phyloP scores from a whole-genome alignment of 106 monocot genomes.

The Narthecium ossifragum region DNA sequence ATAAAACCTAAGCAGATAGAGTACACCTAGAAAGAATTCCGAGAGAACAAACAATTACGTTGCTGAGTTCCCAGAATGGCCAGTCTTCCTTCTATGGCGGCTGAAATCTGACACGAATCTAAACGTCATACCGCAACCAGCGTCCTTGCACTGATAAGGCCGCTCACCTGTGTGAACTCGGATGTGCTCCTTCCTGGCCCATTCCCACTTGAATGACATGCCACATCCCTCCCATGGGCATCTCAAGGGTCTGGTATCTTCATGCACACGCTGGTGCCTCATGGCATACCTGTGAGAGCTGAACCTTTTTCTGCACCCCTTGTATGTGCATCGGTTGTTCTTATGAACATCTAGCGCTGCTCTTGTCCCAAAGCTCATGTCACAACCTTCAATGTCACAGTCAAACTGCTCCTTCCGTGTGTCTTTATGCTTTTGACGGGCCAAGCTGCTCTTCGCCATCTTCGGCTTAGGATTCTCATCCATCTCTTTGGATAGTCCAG shows the following conservation, averaged over 20 bases:
- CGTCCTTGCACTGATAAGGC: constrained; percentile 45
- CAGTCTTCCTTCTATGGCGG: constrained; percentile 56
- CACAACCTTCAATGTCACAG: constrained; percentile 40
- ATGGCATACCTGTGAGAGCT: constrained; percentile 28
- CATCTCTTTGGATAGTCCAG: background rate
- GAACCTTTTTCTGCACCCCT: constrained; percentile 51
- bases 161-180: constrained; percentile 57
- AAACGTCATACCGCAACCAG: constrained; percentile 54
- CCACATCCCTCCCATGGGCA: constrained; percentile 51
- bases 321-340: constrained; percentile 29
- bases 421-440: too few species aligned
- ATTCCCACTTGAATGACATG: constrained; percentile 72
- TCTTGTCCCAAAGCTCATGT: constrained; percentile 29
- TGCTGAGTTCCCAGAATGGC: constrained; percentile 20
- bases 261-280: constrained; percentile 42
- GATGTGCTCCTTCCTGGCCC: constrained; percentile 69
- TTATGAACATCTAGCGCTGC: constrained; percentile 30
- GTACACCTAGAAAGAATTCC: background rate
- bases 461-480: background rate
- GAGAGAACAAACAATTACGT: background rate
- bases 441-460: too few species aligned
- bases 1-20: background rate
- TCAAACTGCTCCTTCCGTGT: too few species aligned
- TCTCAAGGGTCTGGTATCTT: constrained; percentile 44
- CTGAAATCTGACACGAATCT: constrained; percentile 67